Evolutionary conservation across 2,329 filamentous ascomycete genomes (phyloP), one percentile per base, ranked within the genome.

Genomic region (Pseudopithomyces maydicus): DNA sequence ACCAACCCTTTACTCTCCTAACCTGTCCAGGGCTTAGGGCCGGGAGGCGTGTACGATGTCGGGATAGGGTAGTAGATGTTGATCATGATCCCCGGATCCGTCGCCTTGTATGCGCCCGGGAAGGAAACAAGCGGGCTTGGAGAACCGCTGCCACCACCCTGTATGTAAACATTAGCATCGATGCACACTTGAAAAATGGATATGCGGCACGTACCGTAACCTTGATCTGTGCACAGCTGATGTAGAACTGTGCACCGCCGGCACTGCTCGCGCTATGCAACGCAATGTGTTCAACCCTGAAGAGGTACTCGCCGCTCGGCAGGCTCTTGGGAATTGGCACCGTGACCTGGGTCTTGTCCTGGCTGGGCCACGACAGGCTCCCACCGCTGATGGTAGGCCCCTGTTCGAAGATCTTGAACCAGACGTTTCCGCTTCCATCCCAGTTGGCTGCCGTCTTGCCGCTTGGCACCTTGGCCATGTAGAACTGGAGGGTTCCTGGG

Each of bases 281-380:
- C 11, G 72, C 79, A 53, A 82, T 79, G 52, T 81, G 80, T 67
- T 82, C 80, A 43, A 78, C 69, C 10, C 80, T 70, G 17, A 81
- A 64, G 8, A 82, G 68, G 63, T 82, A 81, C 57, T 81, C 72
- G 11, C 79, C 79, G 3, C 69, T 64, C 4, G 79, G 79, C 1
- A 72, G 70, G 38, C 68, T 70, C 26, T 64, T 68, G 2, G 80
- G 79, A 32, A 82, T 74, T 1, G 69, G 73, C 42, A 76, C 77
- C 29, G 56, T 69, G 56, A 69, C 65, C 23, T 51, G 48, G 3
- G 23, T 22, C 45, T 10, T 62, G 52, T 2, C 60, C 64, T 54
- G 15, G n/a, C 26, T 32, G 38, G 48, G 57, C 59, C 59, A 62
- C 8, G 33, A 55, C 38, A 62, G 43, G 1, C 20, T 33, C 8